phyloP scores from a whole-genome alignment of 139 green algal species.

The Eudorina sp. region DNA sequence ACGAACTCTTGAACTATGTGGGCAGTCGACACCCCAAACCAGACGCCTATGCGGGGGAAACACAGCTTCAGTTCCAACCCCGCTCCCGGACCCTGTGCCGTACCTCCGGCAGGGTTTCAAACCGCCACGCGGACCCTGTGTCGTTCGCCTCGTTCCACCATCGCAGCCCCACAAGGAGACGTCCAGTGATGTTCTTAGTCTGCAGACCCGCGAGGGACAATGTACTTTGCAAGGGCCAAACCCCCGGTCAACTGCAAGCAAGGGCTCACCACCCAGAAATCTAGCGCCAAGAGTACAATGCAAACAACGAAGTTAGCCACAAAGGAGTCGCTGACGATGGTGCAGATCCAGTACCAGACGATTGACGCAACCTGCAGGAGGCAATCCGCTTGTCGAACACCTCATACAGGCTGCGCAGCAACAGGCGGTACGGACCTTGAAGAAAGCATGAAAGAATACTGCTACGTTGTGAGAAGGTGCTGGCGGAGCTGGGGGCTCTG shows the following conservation, averaged over 20 bases:
- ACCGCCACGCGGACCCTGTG: conserved; percentile 92
- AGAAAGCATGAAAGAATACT: conserved; percentile 68
- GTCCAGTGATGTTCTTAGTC: conserved; percentile 93
- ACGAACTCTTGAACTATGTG: too few relatives aligned
- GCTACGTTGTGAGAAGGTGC: conserved; percentile 59
- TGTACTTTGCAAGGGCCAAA: not conserved
- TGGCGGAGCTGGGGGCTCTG: conserved; percentile 36
- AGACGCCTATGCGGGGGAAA: too few relatives aligned
- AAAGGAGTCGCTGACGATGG: conserved; percentile 77
- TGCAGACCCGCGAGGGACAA: not conserved
- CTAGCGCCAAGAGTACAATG: conserved; percentile 84
- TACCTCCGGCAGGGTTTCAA: conserved; percentile 88
- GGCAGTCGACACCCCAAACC: too few relatives aligned
- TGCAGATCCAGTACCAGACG: conserved; percentile 80
- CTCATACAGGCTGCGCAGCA: not conserved
- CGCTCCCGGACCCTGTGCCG: too few relatives aligned
- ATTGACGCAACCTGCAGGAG: conserved; percentile 67
- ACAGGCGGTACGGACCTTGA: conserved; percentile 54
- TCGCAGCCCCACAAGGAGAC: conserved; percentile 92
- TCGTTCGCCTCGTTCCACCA: conserved; percentile 98
- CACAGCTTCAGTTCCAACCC: too few relatives aligned
- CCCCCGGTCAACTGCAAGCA: not conserved
- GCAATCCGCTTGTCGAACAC: not conserved
- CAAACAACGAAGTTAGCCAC: conserved; percentile 90
- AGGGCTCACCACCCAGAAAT: conserved; percentile 91